Conservation (phyloP, 2,329 filamentous ascomycete genomes). For the Fusarium protoensiforme region DNA sequence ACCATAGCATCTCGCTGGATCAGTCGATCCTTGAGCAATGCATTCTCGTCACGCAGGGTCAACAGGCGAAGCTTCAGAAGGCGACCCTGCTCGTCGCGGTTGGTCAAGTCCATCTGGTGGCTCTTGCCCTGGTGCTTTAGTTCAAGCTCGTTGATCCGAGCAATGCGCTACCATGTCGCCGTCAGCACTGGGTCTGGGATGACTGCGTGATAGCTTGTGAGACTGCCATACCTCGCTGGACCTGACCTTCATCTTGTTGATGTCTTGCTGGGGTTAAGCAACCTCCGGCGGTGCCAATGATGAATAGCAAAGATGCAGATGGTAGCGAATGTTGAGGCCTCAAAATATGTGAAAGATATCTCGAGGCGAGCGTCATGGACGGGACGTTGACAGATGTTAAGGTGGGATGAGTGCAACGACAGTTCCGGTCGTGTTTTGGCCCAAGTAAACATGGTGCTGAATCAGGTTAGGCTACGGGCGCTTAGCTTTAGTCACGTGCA, state of each 20-base stretch:
- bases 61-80: slow-evolving; percentile 75
- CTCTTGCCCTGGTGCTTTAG: slow-evolving; percentile 74
- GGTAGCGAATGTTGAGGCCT: slow-evolving; percentile 2
- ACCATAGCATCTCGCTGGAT: slow-evolving; percentile 69
- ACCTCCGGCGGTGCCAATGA: background rate
- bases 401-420: slow-evolving; percentile 27
- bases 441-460: slow-evolving; percentile 47
- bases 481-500: slow-evolving; percentile 24
- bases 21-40: slow-evolving; percentile 73
- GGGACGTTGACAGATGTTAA: slow-evolving; percentile 15
- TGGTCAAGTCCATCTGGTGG: slow-evolving; percentile 73
- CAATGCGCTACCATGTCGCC: slow-evolving; percentile 51
- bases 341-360: slow-evolving; percentile 6
- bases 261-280: background rate
- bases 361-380: slow-evolving; percentile 11
- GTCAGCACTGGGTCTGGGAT: slow-evolving; percentile 32
- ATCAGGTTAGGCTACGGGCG: slow-evolving; percentile 34
- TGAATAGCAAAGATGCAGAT: background rate
- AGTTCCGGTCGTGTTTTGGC: slow-evolving; percentile 41
- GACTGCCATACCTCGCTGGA: slow-evolving; percentile 43
- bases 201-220: slow-evolving; percentile 35
- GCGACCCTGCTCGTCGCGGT: slow-evolving; percentile 80
- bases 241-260: slow-evolving; percentile 41
- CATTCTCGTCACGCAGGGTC: slow-evolving; percentile 80
- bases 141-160: slow-evolving; percentile 69